Evolutionary conservation across 2,329 filamentous ascomycete genomes (phyloP).

Genomic region (Coniochaeta prunicola): DNA sequence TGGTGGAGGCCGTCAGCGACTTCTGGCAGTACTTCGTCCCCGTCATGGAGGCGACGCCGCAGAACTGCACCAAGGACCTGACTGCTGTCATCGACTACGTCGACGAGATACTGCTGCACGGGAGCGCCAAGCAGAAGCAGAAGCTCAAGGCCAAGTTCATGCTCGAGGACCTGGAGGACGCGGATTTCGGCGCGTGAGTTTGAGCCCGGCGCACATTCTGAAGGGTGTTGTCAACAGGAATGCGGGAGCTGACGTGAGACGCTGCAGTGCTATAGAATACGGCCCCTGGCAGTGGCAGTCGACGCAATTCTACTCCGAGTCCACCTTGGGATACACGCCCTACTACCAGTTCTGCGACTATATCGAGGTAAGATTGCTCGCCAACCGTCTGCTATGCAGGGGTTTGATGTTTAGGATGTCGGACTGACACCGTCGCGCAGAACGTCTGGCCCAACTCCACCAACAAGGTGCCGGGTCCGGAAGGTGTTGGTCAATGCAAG

Average conservation of each 20-base stretch:
- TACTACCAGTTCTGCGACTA: constrained; percentile 41
- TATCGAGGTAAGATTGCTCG: constrained; percentile 20
- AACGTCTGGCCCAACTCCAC: constrained; percentile 22
- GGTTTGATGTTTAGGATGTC: background rate
- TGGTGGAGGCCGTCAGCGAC: constrained; percentile 39
- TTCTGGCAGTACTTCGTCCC: constrained; percentile 49
- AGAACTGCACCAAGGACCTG: constrained; percentile 46
- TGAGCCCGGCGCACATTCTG: background rate
- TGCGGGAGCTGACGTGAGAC: background rate
- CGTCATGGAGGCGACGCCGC: constrained; percentile 40
- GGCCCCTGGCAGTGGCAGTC: constrained; percentile 53
- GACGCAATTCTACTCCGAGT: constrained; percentile 19
- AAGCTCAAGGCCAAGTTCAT: constrained; percentile 41
- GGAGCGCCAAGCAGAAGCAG: constrained; percentile 26
- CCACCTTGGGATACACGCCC: constrained; percentile 26
- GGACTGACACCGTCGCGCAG: constrained; percentile 14
- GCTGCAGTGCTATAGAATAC: constrained; percentile 36
- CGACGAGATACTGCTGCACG: constrained; percentile 34
- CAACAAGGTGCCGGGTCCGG: constrained; percentile 32
- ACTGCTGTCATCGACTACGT: constrained; percentile 40
- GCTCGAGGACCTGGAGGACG: constrained; percentile 29
- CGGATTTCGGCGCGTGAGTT: constrained; percentile 28
- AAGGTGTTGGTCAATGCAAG: constrained; percentile 39
- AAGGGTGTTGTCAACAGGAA: background rate
- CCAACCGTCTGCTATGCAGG: background rate